Evolutionary conservation across 2,329 filamentous ascomycete species (phyloP).

Genomic region (Laburnicola sp.): DNA sequence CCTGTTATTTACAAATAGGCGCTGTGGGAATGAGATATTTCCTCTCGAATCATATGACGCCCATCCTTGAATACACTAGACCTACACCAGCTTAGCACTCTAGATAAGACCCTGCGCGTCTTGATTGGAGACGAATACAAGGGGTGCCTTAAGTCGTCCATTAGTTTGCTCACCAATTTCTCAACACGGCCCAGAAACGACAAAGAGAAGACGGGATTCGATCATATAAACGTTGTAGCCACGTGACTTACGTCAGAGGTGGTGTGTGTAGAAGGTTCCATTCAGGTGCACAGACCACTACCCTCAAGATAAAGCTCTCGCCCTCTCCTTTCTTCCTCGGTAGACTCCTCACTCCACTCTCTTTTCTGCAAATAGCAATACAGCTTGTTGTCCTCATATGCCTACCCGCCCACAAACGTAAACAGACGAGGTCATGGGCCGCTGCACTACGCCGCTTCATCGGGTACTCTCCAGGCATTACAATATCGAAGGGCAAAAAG

Average conservation of each 20-base stretch:
- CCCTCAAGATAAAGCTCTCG: no score
- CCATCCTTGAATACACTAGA: constrained; percentile 1
- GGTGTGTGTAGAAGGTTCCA: no score
- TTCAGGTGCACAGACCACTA: no score
- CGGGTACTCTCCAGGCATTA: background rate
- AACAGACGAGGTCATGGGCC: constrained; percentile 9
- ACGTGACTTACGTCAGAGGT: no score
- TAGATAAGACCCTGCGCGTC: constrained; percentile 1
- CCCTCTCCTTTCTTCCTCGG: no score
- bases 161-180: background rate
- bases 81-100: background rate
- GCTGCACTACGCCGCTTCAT: constrained; percentile 12
- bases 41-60: background rate
- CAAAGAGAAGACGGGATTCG: background rate
- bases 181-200: background rate
- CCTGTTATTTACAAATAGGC: constrained; percentile 1
- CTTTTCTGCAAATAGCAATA: no score
- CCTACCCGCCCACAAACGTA: background rate
- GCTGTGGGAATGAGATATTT: constrained; percentile 11
- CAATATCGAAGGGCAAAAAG: background rate
- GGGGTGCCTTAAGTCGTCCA: background rate
- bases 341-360: no score
- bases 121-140: background rate
- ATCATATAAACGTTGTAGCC: constrained; percentile 3
- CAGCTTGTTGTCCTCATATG: no score